A percentile compares a stretch with the other conserved stretches of the same genome.
phyloP scores from a whole-genome alignment of 257 asterid species.

The Solanum habrochaites region DNA sequence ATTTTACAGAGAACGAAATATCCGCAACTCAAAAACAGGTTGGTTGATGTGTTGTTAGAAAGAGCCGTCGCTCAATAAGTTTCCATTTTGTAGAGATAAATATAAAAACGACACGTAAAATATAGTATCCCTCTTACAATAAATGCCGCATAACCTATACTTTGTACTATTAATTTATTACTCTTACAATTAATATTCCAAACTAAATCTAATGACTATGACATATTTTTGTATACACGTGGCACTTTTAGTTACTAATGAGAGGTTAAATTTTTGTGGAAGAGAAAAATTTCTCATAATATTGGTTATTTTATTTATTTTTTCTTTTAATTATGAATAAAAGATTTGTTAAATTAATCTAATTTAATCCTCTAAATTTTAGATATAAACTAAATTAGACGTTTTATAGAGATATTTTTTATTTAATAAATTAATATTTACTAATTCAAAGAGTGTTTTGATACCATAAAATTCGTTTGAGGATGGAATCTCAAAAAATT shows the following conservation, averaged over 20 bases:
- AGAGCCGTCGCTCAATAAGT: background rate
- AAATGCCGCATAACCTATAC: background rate
- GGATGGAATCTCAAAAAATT: too few relatives aligned
- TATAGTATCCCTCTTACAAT: background rate
- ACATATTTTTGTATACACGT: background rate
- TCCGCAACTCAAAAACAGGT: rapidly evolving
- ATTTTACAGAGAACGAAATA: background rate
- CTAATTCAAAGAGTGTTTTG: too few relatives aligned
- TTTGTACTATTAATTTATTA: background rate
- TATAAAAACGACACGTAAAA: background rate
- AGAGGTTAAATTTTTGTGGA: background rate
- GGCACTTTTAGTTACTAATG: background rate
- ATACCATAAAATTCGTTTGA: too few relatives aligned
- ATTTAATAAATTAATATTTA: too few relatives aligned
- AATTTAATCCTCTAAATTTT: too few relatives aligned
- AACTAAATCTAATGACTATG: background rate
- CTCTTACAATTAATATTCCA: background rate
- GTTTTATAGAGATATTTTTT: too few relatives aligned
- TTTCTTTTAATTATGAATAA: background rate
- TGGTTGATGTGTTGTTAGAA: background rate
- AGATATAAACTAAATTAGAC: background rate
- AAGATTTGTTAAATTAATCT: too few relatives aligned
- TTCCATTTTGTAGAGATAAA: background rate
- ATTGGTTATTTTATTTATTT: background rate
- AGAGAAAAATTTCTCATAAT: too few relatives aligned